These are phyloP conservation scores for Ganoderma meredithae DNA, from an alignment of 1,284 basidiomycete species.

Conservation along the genomic window DNA sequence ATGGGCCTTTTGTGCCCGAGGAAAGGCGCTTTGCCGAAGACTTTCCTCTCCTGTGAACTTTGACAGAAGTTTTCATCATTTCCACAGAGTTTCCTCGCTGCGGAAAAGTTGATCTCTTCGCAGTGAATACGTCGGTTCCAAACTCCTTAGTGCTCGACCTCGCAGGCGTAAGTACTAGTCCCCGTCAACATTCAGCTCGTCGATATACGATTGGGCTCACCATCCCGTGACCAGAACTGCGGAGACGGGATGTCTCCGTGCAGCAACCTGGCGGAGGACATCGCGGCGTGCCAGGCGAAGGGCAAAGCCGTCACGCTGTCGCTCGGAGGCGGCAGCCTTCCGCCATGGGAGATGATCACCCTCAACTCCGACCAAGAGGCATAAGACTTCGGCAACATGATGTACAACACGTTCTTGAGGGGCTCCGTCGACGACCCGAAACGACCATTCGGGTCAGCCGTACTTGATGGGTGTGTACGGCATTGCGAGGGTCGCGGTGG, in stretches of 20 bases:
- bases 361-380: constrained; percentile 46
- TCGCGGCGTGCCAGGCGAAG: constrained; percentile 64
- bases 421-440: constrained; percentile 52
- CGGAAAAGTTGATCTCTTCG: too few relatives aligned
- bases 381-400: constrained; percentile 56
- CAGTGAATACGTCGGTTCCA: constrained; percentile 31
- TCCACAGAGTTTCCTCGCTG: too few relatives aligned
- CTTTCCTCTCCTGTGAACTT: too few relatives aligned
- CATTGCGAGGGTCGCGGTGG: too few relatives aligned
- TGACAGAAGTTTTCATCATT: too few relatives aligned
- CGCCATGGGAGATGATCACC: neutral
- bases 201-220: neutral
- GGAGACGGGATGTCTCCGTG: constrained; percentile 18
- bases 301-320: constrained; percentile 65
- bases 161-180: constrained; percentile 3
- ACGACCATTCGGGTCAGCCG: constrained; percentile 61
- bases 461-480: neutral
- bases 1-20: too few relatives aligned
- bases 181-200: neutral
- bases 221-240: constrained; percentile 51
- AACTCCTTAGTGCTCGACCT: constrained; percentile 6
- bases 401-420: constrained; percentile 73
- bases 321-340: neutral
- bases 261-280: constrained; percentile 52
- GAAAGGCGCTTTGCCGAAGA: too few relatives aligned